Conservation (phyloP, 345 rosid species). For the Bruguiera parviflora region DNA sequence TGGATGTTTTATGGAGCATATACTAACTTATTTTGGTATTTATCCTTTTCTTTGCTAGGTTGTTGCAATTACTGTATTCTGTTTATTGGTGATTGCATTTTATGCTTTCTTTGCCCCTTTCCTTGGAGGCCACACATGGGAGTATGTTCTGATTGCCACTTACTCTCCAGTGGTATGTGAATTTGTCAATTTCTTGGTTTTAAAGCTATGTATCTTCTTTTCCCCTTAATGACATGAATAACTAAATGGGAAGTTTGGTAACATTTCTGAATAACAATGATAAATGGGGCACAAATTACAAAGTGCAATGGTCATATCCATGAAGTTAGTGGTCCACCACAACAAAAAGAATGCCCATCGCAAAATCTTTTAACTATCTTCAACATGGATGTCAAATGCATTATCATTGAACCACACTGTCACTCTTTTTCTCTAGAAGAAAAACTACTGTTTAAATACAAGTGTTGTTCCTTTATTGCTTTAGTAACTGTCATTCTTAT, state of each 20-base stretch:
- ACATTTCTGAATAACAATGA: not conserved
- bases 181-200: not conserved
- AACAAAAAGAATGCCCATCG: too few relatives aligned
- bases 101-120: constrained; percentile 96
- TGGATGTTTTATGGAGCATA: not conserved
- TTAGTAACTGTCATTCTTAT: constrained; percentile 1
- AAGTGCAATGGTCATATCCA: not conserved
- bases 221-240: not conserved
- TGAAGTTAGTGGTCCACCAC: not conserved
- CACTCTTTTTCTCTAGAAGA: too few relatives aligned
- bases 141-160: constrained; percentile 56
- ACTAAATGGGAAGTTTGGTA: not conserved
- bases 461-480: too few relatives aligned
- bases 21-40: constrained; percentile 3
- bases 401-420: too few relatives aligned
- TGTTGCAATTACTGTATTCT: constrained; percentile 94
- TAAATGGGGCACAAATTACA: not conserved
- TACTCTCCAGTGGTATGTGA: constrained; percentile 92
- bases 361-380: too few relatives aligned
- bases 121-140: constrained; percentile 89
- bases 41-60: constrained; percentile 50
- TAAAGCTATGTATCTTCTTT: not conserved
- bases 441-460: too few relatives aligned
- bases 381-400: too few relatives aligned
- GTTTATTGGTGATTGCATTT: constrained; percentile 82